A percentile compares a stretch with the other conserved stretches of the same genome.
Conservation (phyloP, 768 basidiomycete genomes). For the Panellus pusillus region DNA sequence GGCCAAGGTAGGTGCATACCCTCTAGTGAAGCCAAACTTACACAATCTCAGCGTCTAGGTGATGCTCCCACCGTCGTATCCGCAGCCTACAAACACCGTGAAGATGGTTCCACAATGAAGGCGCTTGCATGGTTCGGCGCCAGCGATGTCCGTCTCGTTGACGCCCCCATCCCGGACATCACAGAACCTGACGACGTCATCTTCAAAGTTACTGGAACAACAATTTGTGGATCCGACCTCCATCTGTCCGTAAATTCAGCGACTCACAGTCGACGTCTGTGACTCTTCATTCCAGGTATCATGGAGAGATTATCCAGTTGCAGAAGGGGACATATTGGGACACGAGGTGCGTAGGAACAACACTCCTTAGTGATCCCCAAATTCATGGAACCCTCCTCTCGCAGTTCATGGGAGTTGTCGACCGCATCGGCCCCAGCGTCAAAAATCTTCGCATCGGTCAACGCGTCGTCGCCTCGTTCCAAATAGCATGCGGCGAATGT, state of each 20-base stretch:
- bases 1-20: slow-evolving; percentile 2
- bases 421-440: slow-evolving; percentile 65
- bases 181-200: slow-evolving; percentile 77
- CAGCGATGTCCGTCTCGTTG: slow-evolving; percentile 43
- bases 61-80: slow-evolving; percentile 39
- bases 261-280: neutral
- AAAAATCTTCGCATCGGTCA: slow-evolving; percentile 60
- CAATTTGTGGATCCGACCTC: slow-evolving; percentile 68
- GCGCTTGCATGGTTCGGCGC: slow-evolving; percentile 70
- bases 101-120: slow-evolving; percentile 60
- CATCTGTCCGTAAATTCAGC: slow-evolving; percentile 41
- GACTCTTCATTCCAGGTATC: slow-evolving; percentile 35
- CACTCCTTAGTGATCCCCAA: too few relatives aligned
- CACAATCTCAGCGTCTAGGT: slow-evolving; percentile 34
- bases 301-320: slow-evolving; percentile 67
- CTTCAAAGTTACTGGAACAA: slow-evolving; percentile 72
- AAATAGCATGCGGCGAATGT: slow-evolving; percentile 74
- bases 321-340: slow-evolving; percentile 77
- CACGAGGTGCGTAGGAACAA: slow-evolving; percentile 64
- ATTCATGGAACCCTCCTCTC: too few relatives aligned
- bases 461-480: slow-evolving; percentile 78
- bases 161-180: slow-evolving; percentile 51
- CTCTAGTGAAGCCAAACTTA: neutral
- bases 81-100: slow-evolving; percentile 47
- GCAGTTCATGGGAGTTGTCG: slow-evolving; percentile 73